Conservation (phyloP, 2,329 filamentous ascomycete species). For the Biscogniauxia sp. region DNA sequence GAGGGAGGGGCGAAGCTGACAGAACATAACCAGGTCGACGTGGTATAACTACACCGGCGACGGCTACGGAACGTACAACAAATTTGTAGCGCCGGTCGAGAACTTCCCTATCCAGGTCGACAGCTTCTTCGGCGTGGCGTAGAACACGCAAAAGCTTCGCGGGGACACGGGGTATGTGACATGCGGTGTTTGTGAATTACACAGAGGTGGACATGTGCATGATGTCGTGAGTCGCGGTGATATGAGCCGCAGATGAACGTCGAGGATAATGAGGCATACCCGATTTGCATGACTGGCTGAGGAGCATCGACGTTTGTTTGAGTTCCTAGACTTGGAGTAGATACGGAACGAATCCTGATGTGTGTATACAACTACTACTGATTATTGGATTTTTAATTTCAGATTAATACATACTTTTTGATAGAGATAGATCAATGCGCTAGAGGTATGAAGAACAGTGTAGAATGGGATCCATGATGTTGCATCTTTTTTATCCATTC, state of each 20-base stretch:
- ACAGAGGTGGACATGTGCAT: neutral
- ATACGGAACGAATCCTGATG: too few relatives aligned
- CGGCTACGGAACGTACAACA: slow-evolving; percentile 28
- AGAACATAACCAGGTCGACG: slow-evolving; percentile 16
- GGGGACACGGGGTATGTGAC: slow-evolving; percentile 8
- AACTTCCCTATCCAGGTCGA: slow-evolving; percentile 32
- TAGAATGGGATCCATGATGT: too few relatives aligned
- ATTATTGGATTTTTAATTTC: too few relatives aligned
- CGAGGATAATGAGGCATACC: neutral
- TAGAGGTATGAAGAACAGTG: too few relatives aligned
- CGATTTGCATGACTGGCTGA: neutral
- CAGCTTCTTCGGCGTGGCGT: slow-evolving; percentile 29
- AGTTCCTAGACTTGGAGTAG: too few relatives aligned
- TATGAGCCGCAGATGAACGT: neutral
- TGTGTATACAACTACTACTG: too few relatives aligned
- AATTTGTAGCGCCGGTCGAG: slow-evolving; percentile 21
- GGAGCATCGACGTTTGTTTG: too few relatives aligned
- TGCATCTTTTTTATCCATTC: too few relatives aligned
- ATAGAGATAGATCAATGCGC: too few relatives aligned
- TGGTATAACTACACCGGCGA: slow-evolving; percentile 36
- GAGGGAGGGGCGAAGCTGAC: neutral
- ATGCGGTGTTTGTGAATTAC: neutral
- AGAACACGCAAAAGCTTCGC: slow-evolving; percentile 1
- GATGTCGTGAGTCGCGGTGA: neutral
- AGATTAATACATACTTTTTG: too few relatives aligned